Evolutionary conservation across 257 asterid genomes (phyloP), one percentile per base, ranked within the genome.

Genomic region (Paraleonurus japonicus): DNA sequence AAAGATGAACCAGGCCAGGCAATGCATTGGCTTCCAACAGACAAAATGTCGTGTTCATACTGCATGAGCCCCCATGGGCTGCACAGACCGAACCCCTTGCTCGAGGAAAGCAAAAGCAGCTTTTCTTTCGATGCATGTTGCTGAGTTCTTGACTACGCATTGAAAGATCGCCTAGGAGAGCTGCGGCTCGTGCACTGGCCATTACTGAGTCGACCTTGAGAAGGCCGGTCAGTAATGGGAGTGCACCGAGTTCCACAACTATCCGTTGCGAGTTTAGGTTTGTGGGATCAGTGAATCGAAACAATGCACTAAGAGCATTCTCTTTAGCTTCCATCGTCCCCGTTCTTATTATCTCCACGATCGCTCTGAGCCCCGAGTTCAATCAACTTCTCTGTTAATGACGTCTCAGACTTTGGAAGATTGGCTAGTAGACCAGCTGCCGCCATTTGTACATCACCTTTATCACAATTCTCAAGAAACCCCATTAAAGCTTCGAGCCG

Each of bases 341-440:
- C 1, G 79, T 74, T 64, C 26, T 75, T 20, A 87, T 37, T 22
- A 87, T 83, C 50, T 79, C 78, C 5, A 83, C 59, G 48, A 83
- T 87, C 1, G 89, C 89, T 28, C 81, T 81, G 17, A 85, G 78
- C 67, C 93, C 89, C 89, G 60, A 85, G 77, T 58, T 83, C 87
- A 17, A 87, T 87, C 43, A 85, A 19, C 51, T 78, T 81, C 73
- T 80, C 81, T 2, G 90, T 76, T n/a, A 87, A 55, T 11, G 78
- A 85, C 4, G 76, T 81, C 61, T 83, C 87, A 0, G 90, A 85
- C 70, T 87, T 85, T 6, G 90, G 90, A 35, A 87, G 85, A 73
- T 87, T 87, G 26, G 90, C 90, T 24, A 87, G 60, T 53, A 87
- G 70, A 39, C 93, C 89, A 13, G 90, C 93, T 64, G 93, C 89